Percentiles rank a stretch among this genome's conserved stretches.
These are phyloP conservation scores for Artemisia annua DNA, from an alignment of 129 eudicot genomes.

Conservation along the genomic window DNA sequence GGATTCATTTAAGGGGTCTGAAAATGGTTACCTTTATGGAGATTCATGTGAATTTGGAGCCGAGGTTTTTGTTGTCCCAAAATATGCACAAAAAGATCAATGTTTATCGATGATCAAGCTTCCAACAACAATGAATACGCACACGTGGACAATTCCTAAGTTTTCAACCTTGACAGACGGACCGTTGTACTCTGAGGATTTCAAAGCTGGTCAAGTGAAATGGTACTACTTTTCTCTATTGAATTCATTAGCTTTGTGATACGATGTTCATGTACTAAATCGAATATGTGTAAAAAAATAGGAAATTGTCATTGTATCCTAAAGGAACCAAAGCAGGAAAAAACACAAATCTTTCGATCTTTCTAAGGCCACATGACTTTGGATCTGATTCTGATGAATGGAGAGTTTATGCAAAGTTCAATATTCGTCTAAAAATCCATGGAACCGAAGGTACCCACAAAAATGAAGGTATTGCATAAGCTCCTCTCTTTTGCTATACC, in stretches of 20 bases:
- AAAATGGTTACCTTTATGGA: slow-evolving; percentile 34
- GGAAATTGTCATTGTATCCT: slow-evolving; percentile 39
- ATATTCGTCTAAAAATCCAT: slow-evolving; percentile 30
- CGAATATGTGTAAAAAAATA: slow-evolving; percentile 20
- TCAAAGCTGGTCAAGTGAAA: slow-evolving; percentile 33
- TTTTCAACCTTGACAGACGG: slow-evolving; percentile 22
- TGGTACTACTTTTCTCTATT: slow-evolving; percentile 16
- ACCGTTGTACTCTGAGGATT: slow-evolving; percentile 31
- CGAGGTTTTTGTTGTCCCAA: slow-evolving; percentile 40
- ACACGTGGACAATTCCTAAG: slow-evolving; percentile 26
- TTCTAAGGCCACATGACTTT: slow-evolving; percentile 34
- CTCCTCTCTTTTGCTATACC: background rate
- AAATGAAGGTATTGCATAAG: slow-evolving; percentile 23
- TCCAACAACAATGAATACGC: slow-evolving; percentile 20
- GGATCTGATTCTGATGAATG: slow-evolving; percentile 20
- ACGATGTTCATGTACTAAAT: background rate
- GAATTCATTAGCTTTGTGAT: background rate
- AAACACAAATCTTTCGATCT: slow-evolving; percentile 38
- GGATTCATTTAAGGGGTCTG: slow-evolving; percentile 27
- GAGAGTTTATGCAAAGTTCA: slow-evolving; percentile 37
- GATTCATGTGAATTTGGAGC: slow-evolving; percentile 47
- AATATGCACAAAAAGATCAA: slow-evolving; percentile 33
- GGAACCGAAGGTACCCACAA: slow-evolving; percentile 13
- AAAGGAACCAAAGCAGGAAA: slow-evolving; percentile 34
- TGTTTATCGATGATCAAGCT: slow-evolving; percentile 36